Conservation (phyloP, 1,139 yeast genomes). For the Hanseniaspora gamundiae region DNA sequence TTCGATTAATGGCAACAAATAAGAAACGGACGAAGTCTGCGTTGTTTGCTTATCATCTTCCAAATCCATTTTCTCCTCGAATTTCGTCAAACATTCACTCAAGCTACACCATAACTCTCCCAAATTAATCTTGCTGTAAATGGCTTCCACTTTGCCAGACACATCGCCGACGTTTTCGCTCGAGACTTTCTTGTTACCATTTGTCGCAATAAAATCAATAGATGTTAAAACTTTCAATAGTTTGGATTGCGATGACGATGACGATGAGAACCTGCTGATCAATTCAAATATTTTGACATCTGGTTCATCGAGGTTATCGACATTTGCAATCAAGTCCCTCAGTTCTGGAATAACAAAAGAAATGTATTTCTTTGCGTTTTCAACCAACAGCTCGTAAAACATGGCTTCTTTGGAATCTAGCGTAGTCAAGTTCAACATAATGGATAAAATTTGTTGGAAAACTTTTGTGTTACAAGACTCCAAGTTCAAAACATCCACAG, state of each 20-base stretch:
- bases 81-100: constrained; percentile 56
- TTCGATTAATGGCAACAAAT: constrained; percentile 77
- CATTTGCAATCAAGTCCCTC: constrained; percentile 42
- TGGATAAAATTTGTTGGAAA: constrained; percentile 71
- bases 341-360: constrained; percentile 18
- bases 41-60: constrained; percentile 31
- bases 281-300: constrained; percentile 36
- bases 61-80: constrained; percentile 28
- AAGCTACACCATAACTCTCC: constrained; percentile 82
- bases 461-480: constrained; percentile 82
- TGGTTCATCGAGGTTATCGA: constrained; percentile 34
- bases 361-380: not conserved
- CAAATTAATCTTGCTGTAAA: constrained; percentile 57
- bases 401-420: constrained; percentile 48
- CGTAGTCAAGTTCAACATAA: constrained; percentile 67
- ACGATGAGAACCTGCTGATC: constrained; percentile 60
- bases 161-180: constrained; percentile 18
- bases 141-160: constrained; percentile 36
- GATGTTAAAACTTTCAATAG: constrained; percentile 77
- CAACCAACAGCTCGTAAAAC: constrained; percentile 49
- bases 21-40: constrained; percentile 60
- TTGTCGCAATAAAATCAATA: constrained; percentile 57
- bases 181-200: constrained; percentile 21
- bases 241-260: constrained; percentile 82
- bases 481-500: constrained; percentile 62